Evolutionary conservation across 2,329 filamentous ascomycete genomes (phyloP).

Genomic region (Diaporthe nobilis): DNA sequence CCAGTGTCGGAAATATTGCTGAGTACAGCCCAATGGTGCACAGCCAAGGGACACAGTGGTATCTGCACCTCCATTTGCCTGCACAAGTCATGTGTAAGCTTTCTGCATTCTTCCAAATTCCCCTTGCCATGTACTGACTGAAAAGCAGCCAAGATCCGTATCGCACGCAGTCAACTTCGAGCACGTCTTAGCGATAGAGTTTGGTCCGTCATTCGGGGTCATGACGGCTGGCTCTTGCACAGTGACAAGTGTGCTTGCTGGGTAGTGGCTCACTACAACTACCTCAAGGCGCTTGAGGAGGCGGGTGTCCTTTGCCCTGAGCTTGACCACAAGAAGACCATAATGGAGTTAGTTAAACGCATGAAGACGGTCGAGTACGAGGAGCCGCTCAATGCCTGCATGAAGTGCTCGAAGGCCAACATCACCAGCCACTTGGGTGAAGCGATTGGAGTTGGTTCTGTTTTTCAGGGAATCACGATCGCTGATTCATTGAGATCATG

Average conservation of each 20-base stretch:
- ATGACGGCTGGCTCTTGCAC: not conserved
- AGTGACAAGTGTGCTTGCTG: not conserved
- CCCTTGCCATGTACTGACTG: not conserved
- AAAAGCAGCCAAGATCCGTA: not conserved
- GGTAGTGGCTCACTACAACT: conserved; percentile 24
- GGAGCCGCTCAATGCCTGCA: conserved; percentile 5
- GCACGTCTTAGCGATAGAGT: not conserved
- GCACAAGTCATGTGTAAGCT: not conserved
- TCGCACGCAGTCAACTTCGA: not conserved
- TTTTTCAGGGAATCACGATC: not conserved
- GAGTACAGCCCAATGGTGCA: conserved; percentile 6
- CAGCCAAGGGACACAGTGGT: not conserved
- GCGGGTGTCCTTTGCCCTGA: conserved; percentile 6
- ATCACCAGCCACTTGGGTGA: not conserved
- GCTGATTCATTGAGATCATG: not conserved
- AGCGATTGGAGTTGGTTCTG: not conserved
- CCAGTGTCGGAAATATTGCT: not conserved
- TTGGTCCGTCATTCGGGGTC: not conserved
- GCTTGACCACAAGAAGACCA: not conserved
- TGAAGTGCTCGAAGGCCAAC: not conserved
- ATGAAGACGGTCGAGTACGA: not conserved
- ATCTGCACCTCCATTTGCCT: conserved; percentile 1
- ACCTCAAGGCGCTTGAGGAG: not conserved
- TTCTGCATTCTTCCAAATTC: fast-evolving
- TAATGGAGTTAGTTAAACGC: not conserved